Evolutionary conservation across 1,284 basidiomycete species (phyloP), one percentile per base, ranked within the genome.

Genomic region (Athelia psychrophila): DNA sequence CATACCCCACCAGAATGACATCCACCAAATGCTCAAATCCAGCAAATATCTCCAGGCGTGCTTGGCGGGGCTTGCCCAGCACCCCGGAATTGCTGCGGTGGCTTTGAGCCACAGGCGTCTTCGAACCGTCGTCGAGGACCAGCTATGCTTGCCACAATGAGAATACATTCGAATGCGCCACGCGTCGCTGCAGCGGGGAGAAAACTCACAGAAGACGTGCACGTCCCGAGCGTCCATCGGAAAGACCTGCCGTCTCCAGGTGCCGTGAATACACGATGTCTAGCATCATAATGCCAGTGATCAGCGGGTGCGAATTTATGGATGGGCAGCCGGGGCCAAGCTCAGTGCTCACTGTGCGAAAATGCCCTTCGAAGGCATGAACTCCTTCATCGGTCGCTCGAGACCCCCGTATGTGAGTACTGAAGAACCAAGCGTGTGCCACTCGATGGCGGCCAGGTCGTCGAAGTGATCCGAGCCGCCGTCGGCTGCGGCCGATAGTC

Each of bases 211-310:
- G 65, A 54, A 1, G 61, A 57, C 3, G 49, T 56, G 13, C 35
- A 51, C 22, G 47, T 44, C 10, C 53, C 55, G 42, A 70, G 50
- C 6, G 59, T 59, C 71, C 71, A 73, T 44, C 61, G 64, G 47
- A 71, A 74, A 53, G 69, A 67, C 42, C 60, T 63, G 2, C 69
- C 67, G 48, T 74, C 71, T n/a, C 16, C 38, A 1, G 58, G 62
- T 0, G 58, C 69, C 19, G 57, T 65, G 50, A 72, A 72, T 3
- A 63, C 54, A 2, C 64, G 64, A 52, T 64, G 51, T 16, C 67
- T 70, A 23, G 20, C 23, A 15, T 13, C 23, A 47, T 20, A 20
- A 42, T 35, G 33, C 33, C n/a, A 12, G 12, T 35, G 33, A 35
- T 35, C n/a, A n/a, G n/a, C n/a, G n/a, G n/a, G n/a, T n/a, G n/a